Evolutionary conservation across 257 asterid species (phyloP).

Genomic region (Ocimum tenuiflorum): DNA sequence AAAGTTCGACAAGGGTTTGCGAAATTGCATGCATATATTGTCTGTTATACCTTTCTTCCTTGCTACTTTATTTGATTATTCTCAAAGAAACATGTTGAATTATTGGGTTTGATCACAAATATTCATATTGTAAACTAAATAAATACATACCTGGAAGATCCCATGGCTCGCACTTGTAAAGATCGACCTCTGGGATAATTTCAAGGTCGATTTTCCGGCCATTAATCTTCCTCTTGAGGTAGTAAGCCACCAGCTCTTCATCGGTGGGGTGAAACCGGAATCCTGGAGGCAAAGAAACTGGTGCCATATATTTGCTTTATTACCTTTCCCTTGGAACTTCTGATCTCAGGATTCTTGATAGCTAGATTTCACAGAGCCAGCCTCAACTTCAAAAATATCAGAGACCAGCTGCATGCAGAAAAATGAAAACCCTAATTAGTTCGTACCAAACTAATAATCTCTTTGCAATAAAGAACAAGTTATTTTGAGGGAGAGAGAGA

Average conservation of each 20-base stretch:
- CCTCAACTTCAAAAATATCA: slow-evolving; percentile 11
- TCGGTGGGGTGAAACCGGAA: slow-evolving; percentile 98
- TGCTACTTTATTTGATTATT: slow-evolving; percentile 22
- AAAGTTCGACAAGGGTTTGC: slow-evolving; percentile 7
- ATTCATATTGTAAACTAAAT: background rate
- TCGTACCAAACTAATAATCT: no score
- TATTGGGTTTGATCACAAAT: no score
- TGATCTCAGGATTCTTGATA: slow-evolving; percentile 1
- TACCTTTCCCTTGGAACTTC: slow-evolving; percentile 5
- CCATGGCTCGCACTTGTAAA: slow-evolving; percentile 99
- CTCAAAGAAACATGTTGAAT: no score
- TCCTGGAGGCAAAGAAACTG: slow-evolving; percentile 95
- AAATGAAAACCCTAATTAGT: slow-evolving; percentile 14
- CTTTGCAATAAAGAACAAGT: background rate
- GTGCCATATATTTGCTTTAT: slow-evolving; percentile 47
- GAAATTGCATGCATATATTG: background rate
- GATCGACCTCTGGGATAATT: slow-evolving; percentile 94
- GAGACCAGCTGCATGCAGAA: slow-evolving; percentile 18
- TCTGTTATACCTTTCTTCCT: slow-evolving; percentile 51
- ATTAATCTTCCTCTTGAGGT: slow-evolving; percentile 82
- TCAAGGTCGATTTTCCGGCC: slow-evolving; percentile 88
- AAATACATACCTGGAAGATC: slow-evolving; percentile 72
- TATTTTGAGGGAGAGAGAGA: slow-evolving; percentile 22
- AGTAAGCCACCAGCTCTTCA: slow-evolving; percentile 93
- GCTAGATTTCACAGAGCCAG: slow-evolving; percentile 4